Conservation (phyloP, 371 early-diverging fungal species). For the Fennellomyces sp. region DNA sequence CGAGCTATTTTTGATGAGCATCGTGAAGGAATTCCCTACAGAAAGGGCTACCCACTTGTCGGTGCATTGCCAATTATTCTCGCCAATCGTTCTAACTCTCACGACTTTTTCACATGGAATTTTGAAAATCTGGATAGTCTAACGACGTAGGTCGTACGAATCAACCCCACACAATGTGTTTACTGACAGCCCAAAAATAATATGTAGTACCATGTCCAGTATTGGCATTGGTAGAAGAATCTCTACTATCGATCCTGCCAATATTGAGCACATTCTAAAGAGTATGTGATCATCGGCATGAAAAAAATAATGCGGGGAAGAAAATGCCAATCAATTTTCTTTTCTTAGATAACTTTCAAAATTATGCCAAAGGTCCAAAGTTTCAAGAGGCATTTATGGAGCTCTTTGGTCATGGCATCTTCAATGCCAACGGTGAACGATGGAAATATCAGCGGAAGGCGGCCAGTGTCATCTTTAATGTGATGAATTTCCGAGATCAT, state of each 20-base stretch:
- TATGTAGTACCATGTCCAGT: constrained; percentile 28
- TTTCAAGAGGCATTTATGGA: constrained; percentile 33
- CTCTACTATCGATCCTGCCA: constrained; percentile 26
- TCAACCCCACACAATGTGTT: neutral
- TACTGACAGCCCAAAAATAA: too few species aligned
- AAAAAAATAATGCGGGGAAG: too few species aligned
- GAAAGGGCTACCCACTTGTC: constrained; percentile 31
- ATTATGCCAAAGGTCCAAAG: constrained; percentile 50
- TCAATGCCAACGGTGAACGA: constrained; percentile 60
- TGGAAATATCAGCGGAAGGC: constrained; percentile 68
- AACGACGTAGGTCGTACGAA: constrained; percentile 13
- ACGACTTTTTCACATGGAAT: constrained; percentile 18
- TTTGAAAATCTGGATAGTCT: constrained; percentile 15
- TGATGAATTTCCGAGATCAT: constrained; percentile 63
- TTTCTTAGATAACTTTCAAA: constrained; percentile 45
- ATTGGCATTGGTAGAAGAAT: constrained; percentile 27
- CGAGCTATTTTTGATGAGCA: constrained; percentile 39
- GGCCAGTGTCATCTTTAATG: constrained; percentile 63
- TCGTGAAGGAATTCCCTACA: constrained; percentile 24
- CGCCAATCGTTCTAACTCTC: constrained; percentile 16
- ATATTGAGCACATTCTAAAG: constrained; percentile 29
- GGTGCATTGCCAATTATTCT: constrained; percentile 26
- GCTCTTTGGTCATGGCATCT: constrained; percentile 69
- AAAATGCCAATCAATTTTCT: too few species aligned
- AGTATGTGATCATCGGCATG: constrained; percentile 5